Percentiles rank a stretch among this genome's conserved stretches.
Evolutionary conservation across 352 stramenopile species (phyloP).

Genomic region (Globisporangium paroecandrum): DNA sequence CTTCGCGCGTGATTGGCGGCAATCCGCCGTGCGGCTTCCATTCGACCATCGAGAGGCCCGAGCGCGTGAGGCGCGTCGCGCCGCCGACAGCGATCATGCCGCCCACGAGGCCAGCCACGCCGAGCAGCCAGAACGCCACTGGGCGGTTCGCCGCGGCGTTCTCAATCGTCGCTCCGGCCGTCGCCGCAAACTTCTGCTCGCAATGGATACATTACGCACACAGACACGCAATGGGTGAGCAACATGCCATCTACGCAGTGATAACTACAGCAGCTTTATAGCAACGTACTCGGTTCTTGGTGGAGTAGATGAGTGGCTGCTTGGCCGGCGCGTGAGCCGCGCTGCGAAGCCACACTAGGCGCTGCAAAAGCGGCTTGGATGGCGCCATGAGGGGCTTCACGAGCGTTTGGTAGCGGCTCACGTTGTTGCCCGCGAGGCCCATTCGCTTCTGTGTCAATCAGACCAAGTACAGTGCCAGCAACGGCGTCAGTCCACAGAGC

Average conservation of each 20-base stretch:
- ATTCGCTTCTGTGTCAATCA: conserved; percentile 7
- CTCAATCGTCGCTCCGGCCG: conserved; percentile 62
- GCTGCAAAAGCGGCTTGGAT: conserved; percentile 31
- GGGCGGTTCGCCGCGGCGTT: conserved; percentile 82
- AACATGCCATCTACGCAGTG: too few relatives aligned
- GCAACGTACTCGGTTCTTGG: conserved; percentile 60
- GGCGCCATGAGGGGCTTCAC: conserved; percentile 31
- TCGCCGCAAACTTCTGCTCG: conserved; percentile 42
- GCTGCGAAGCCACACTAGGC: conserved; percentile 30
- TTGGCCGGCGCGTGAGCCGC: conserved; percentile 25
- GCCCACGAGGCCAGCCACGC: conserved; percentile 91
- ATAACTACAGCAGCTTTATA: too few relatives aligned
- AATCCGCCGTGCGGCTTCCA: conserved; percentile 95
- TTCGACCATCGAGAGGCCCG: conserved; percentile 95
- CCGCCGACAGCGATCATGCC: conserved; percentile 98
- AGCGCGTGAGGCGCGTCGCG: conserved; percentile 96
- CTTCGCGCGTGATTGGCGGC: conserved; percentile 88
- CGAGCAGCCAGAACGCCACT: conserved; percentile 94
- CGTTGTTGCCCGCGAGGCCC: conserved; percentile 4
- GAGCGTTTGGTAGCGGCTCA: conserved; percentile 65
- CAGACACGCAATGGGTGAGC: not conserved
- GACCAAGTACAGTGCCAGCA: not conserved
- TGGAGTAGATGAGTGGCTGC: conserved; percentile 59
- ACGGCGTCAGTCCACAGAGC: not conserved
- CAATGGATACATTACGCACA: conserved; percentile 16